Conservation (phyloP, 2,329 filamentous ascomycete species). For the Talaromyces islandicus region DNA sequence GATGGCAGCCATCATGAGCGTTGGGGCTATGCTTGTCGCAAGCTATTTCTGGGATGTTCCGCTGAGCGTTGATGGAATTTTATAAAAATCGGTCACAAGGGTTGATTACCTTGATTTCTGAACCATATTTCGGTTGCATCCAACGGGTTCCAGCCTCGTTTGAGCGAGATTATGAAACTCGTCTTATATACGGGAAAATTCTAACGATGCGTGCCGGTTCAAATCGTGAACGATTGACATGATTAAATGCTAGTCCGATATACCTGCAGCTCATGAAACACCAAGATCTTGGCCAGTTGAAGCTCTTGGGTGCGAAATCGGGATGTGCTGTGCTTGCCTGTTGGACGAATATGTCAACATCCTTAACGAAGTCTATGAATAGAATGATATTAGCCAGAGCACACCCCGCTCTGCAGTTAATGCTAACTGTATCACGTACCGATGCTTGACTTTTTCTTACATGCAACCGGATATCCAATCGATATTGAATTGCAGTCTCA, state of each 20-base stretch:
- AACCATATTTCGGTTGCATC: not conserved
- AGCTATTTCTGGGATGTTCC: conserved; percentile 27
- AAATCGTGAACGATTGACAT: not conserved
- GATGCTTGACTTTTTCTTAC: not conserved
- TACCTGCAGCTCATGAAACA: not conserved
- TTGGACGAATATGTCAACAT: not conserved
- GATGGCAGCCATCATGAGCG: conserved; percentile 79
- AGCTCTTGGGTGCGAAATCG: not conserved
- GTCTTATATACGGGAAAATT: not conserved
- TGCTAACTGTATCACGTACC: not conserved
- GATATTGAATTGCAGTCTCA: too few species aligned
- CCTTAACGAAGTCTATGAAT: not conserved
- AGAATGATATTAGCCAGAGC: not conserved
- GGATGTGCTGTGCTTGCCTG: not conserved
- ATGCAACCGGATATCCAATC: too few species aligned
- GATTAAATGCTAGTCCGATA: not conserved
- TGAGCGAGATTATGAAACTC: not conserved
- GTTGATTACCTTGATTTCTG: not conserved
- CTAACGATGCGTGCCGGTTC: not conserved
- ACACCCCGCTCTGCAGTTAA: not conserved
- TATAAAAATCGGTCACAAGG: not conserved
- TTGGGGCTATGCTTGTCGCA: conserved; percentile 63
- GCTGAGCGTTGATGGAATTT: conserved; percentile 1
- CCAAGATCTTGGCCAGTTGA: too few species aligned
- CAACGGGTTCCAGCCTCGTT: not conserved